Base-by-base conservation (phyloP, 164 flowering plant genomes). In the Nymphaea colorata region DNA sequence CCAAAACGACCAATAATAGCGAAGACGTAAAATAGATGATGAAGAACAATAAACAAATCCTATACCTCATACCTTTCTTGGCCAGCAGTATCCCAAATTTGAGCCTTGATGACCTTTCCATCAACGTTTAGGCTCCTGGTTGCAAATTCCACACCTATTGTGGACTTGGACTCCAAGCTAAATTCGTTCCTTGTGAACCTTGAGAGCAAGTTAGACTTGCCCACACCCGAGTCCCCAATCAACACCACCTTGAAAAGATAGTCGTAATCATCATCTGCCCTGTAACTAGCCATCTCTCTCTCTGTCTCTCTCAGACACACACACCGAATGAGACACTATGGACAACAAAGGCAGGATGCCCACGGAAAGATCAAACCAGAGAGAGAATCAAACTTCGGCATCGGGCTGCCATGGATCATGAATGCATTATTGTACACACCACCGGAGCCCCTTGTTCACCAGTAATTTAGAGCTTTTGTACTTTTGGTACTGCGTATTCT, bases 101-200 rank as follows among this genome's bases (percentile, higher is more conserved):
- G 80, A 76, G 85, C 87, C 73, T 82, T 83, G 76, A 83, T 78
- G 67, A 84, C 80, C 74, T 84, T 84, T 5, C 74, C 76, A 70
- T 79, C 82, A 47, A 85, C 80, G 65, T 75, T 86, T 74, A 86
- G 76, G 71, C 82, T 84, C 66, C 81, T 74, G 43, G 90, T 86
- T 42, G 90, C 87, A 70, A 86, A 84, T 79, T 86, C 90, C 14
- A 85, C 89, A 3, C 89, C 89, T 60, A 85, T 85, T 41, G 89
- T 85, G 61, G 89, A 85, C 76, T 85, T 86, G 73, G 90, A 86
- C 76, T 86, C 90, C 45, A 86, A 82, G 71, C 82, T 86, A 75
- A 86, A 86, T 79, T 86, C 90, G 71, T 86, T 86, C 70, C 78
- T 79, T n/a, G 90, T 86, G 74, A 86, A 86, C 78, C 89, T 79